Evolutionary conservation across 495 filamentous ascomycete genomes (phyloP), one percentile per base, ranked within the genome.

Genomic region (Trichoderma parareesei): DNA sequence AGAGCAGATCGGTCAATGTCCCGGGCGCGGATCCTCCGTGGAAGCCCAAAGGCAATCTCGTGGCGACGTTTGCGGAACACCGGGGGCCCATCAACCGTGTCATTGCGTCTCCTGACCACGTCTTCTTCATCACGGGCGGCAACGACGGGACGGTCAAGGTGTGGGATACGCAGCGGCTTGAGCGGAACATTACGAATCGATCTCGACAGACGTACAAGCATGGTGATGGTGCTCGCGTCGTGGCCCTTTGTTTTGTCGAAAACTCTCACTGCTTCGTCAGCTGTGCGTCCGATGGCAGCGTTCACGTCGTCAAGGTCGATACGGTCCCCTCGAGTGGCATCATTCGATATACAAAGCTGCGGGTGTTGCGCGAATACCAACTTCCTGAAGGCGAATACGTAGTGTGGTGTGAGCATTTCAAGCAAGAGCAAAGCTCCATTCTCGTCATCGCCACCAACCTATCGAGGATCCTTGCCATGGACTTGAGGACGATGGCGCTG

Each of bases 261-360:
- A 91, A 95, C 66, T 97, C 95, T 0, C 90, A 97, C 74, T 91
- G 87, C 20, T 97, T 98, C 71, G 80, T 95, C 67, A 96, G 90
- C 68, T 92, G 88, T 57, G 93, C 90, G 6, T 91, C 84, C 27
- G 94, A 99, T 74, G 95, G 95, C 7, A 93, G 87, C 67, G 86
- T 99, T 14, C 87, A 96, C 73, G 87, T 95, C 5, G 88, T 97
- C 64, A 90, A 90, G 69, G 87, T 97, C 27, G 91, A 96, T 65
- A 90, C 90, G 63, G 78, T 84, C 14, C 78, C 85, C 20, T 76
- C 79, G 48, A 81, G 78, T 38, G 78, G 76, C 13, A 84, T 80
- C 27, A 81, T 81, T 42, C 88, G 89, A 61, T 98, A 97, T 70
- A 87, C 89, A 40, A 92, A 89, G 66, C 81, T 92, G 18, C 84